Evolutionary conservation across 163 green algal genomes (phyloP).

Genomic region (Dunaliella salina): DNA sequence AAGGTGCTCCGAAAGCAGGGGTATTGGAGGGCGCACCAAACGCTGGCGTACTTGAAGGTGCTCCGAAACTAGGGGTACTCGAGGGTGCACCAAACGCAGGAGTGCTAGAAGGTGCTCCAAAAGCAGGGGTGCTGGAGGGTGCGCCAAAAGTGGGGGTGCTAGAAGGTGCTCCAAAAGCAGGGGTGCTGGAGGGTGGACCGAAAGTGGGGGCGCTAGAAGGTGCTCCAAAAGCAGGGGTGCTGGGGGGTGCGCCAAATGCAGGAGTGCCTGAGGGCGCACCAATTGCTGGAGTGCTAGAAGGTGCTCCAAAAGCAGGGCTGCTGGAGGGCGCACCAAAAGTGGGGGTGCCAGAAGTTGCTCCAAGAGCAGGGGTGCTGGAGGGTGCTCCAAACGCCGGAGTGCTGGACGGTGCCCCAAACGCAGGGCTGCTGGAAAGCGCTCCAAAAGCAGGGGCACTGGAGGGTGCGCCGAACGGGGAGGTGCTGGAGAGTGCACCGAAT

Average conservation of each 20-base stretch:
- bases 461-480: not conserved
- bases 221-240: constrained; percentile 13
- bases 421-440: not conserved
- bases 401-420: not conserved
- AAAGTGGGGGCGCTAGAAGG: not conserved
- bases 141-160: not conserved
- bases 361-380: not conserved
- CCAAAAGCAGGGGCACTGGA: not conserved
- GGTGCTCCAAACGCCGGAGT: not conserved
- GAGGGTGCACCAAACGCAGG: not conserved
- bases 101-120: not conserved
- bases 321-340: not conserved
- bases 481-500: not conserved
- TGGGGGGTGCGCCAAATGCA: constrained; percentile 2
- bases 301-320: not conserved
- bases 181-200: not conserved
- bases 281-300: not conserved
- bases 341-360: not conserved
- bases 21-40: not conserved
- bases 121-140: not conserved
- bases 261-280: not conserved
- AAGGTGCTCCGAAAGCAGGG: not conserved
- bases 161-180: not conserved
- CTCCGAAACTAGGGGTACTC: not conserved
- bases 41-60: not conserved